Conservation (phyloP, 768 basidiomycete species). For the Tricholoma bakamatsutake region DNA sequence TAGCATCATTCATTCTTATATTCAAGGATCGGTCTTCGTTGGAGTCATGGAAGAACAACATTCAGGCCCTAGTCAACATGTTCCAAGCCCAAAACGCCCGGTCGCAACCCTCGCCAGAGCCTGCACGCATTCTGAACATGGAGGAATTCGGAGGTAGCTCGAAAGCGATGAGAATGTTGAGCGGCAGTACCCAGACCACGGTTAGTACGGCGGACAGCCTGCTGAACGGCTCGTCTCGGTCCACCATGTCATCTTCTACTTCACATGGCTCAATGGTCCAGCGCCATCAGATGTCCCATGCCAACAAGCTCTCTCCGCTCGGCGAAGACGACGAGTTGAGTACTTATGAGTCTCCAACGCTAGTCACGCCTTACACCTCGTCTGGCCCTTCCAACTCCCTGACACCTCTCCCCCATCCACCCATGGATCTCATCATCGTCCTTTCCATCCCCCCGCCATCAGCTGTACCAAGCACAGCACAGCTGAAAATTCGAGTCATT, state of each 20-base stretch:
- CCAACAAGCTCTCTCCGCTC: constrained; percentile 55
- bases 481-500: constrained; percentile 86
- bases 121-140: constrained; percentile 42
- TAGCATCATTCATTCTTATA: constrained; percentile 93
- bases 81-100: constrained; percentile 54
- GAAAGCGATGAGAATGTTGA: constrained; percentile 76
- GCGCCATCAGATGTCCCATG: constrained; percentile 28
- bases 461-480: constrained; percentile 70
- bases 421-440: constrained; percentile 89
- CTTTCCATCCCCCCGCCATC: constrained; percentile 77
- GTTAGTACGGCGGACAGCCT: constrained; percentile 65
- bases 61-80: constrained; percentile 69
- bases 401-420: constrained; percentile 75
- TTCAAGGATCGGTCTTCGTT: constrained; percentile 89
- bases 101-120: constrained; percentile 29
- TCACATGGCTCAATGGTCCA: constrained; percentile 53
- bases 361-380: constrained; percentile 68
- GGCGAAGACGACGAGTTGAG: constrained; percentile 68
- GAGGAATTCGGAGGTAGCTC: constrained; percentile 77
- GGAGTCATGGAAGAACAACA: constrained; percentile 83
- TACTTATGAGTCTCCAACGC: constrained; percentile 48
- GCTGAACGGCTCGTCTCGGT: constrained; percentile 59
- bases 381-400: constrained; percentile 77
- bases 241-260: constrained; percentile 69
- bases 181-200: constrained; percentile 65